These are phyloP conservation scores for Nowakowskiella sp. DNA, from an alignment of 192 early-diverging fungal genomes.

Conservation along the genomic window DNA sequence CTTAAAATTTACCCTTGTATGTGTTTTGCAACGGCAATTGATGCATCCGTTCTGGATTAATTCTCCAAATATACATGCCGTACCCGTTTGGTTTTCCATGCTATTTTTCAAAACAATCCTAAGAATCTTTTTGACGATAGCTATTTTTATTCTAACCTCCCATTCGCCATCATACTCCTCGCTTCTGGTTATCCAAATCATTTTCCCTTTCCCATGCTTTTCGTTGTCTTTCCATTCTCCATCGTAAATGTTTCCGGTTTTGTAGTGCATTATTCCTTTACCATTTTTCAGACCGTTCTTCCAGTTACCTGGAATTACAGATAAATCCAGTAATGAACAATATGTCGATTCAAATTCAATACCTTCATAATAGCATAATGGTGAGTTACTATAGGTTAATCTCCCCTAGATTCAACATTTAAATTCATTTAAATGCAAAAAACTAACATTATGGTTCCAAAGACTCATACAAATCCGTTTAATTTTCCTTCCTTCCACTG, in stretches of 20 bases:
- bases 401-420: not conserved
- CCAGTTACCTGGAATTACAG: constrained; percentile 23
- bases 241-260: constrained; percentile 44
- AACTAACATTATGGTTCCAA: too few species aligned
- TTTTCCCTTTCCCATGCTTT: constrained; percentile 38
- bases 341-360: not conserved
- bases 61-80: constrained; percentile 41
- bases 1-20: constrained; percentile 26
- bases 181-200: constrained; percentile 36
- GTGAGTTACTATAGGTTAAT: not conserved
- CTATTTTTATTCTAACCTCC: constrained; percentile 23
- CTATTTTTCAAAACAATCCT: constrained; percentile 6
- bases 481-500: constrained; percentile 39
- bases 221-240: constrained; percentile 42
- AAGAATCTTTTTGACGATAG: not conserved
- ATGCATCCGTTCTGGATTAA: constrained; percentile 13
- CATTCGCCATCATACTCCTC: constrained; percentile 45
- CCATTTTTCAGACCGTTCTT: constrained; percentile 36
- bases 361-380: not conserved
- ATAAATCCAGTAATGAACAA: not conserved
- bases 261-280: constrained; percentile 39
- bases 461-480: constrained; percentile 21
- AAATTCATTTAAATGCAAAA: not conserved
- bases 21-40: constrained; percentile 38
- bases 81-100: constrained; percentile 37